These are phyloP conservation scores for Fusarium luffae DNA, from an alignment of 2,329 filamentous ascomycete genomes.

Conservation along the genomic window DNA sequence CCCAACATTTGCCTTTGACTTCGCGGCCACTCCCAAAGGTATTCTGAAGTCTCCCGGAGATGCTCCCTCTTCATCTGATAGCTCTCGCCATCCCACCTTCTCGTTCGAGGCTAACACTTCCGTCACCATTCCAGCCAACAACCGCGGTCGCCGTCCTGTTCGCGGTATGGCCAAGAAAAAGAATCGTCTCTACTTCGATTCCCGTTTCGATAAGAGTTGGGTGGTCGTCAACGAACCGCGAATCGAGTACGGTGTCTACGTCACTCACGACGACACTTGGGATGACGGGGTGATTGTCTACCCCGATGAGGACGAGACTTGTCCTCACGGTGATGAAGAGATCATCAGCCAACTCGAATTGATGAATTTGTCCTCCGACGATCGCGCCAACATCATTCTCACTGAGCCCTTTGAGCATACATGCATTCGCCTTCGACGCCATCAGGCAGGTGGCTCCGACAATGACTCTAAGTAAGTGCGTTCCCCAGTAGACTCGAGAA, in stretches of 20 bases:
- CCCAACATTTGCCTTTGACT: background rate
- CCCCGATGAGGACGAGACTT: background rate
- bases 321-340: background rate
- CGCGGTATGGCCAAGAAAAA: background rate
- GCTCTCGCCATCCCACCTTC: background rate
- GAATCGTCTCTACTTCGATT: background rate
- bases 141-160: background rate
- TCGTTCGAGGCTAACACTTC: background rate
- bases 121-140: background rate
- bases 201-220: background rate
- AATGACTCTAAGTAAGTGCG: background rate
- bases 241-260: background rate
- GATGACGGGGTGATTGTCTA: background rate
- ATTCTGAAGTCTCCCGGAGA: background rate
- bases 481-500: background rate
- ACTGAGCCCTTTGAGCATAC: background rate
- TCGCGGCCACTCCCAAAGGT: background rate
- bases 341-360: background rate
- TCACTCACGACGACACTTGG: background rate
- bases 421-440: background rate
- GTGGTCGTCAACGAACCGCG: background rate
- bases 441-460: background rate
- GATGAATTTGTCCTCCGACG: background rate
- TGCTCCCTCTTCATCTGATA: background rate
- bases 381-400: background rate